A percentile compares a stretch with the other conserved stretches of the same genome.
phyloP scores from a whole-genome alignment of 352 stramenopile genomes.

The Pseudoperonospora humuli region DNA sequence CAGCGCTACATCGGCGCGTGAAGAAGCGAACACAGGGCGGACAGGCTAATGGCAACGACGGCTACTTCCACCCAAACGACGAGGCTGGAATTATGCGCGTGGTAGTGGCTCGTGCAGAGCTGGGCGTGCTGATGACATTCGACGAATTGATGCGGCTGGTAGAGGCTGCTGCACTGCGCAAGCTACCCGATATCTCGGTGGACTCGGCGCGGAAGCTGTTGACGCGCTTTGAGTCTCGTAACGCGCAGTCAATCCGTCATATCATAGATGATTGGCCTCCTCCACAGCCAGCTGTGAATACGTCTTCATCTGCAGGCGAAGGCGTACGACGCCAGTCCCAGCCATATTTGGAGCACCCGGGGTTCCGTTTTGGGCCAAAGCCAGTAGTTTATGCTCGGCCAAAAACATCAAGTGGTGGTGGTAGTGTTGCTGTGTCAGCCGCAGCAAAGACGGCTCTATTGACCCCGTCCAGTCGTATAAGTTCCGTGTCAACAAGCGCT shows the following conservation, averaged over 20 bases:
- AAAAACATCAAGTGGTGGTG: neutral
- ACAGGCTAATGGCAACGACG: slow-evolving; percentile 6
- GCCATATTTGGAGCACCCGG: slow-evolving; percentile 12
- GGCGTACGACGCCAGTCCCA: neutral
- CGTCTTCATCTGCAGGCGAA: neutral
- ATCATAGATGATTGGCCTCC: slow-evolving; percentile 42
- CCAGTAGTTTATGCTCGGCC: neutral
- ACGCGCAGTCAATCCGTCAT: slow-evolving; percentile 43
- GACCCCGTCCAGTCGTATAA: slow-evolving; percentile 2
- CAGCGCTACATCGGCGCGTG: slow-evolving; percentile 42
- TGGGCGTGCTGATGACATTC: slow-evolving; percentile 61
- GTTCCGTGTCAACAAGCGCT: neutral
- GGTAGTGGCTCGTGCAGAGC: slow-evolving; percentile 39
- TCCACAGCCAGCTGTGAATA: neutral
- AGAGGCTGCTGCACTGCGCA: slow-evolving; percentile 39
- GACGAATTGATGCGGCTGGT: slow-evolving; percentile 52
- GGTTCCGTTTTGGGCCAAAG: slow-evolving; percentile 8
- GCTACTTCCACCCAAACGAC: slow-evolving; percentile 46
- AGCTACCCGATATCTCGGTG: slow-evolving; percentile 51
- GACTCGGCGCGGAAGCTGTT: slow-evolving; percentile 40
- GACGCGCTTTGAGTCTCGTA: slow-evolving; percentile 38
- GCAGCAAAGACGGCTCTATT: slow-evolving; percentile 7
- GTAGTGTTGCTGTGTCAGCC: slow-evolving; percentile 1
- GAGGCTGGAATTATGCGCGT: slow-evolving; percentile 49
- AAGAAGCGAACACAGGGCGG: slow-evolving; percentile 39